Evolutionary conservation across 2,329 filamentous ascomycete genomes (phyloP).

Genomic region (Elsinoe ampelina): DNA sequence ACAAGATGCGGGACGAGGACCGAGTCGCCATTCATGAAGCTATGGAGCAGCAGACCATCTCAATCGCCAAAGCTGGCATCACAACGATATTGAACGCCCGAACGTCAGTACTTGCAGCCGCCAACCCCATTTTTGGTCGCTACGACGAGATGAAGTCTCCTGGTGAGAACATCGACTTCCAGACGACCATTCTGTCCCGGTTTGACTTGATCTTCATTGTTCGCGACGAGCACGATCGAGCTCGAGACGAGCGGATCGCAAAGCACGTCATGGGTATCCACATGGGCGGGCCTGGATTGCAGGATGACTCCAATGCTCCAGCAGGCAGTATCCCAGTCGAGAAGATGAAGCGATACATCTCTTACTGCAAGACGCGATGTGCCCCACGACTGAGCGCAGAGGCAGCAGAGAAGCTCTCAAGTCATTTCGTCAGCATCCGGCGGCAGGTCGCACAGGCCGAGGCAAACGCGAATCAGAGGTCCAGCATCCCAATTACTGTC

Average conservation of each 20-base stretch:
- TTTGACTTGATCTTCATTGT: slow-evolving; percentile 99
- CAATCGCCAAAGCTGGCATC: slow-evolving; percentile 96
- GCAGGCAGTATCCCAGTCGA: slow-evolving; percentile 89
- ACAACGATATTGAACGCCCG: slow-evolving; percentile 95
- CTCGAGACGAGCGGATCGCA: slow-evolving; percentile 84
- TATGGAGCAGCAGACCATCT: slow-evolving; percentile 99
- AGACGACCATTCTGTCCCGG: slow-evolving; percentile 93
- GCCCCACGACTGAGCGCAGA: slow-evolving; percentile 83
- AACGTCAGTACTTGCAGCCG: slow-evolving; percentile 88
- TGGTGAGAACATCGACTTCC: slow-evolving; percentile 98
- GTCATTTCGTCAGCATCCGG: slow-evolving; percentile 93
- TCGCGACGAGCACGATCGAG: slow-evolving; percentile 82
- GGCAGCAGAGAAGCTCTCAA: slow-evolving; percentile 90
- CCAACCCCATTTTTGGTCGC: slow-evolving; percentile 93
- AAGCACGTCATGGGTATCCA: slow-evolving; percentile 97
- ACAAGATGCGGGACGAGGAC: slow-evolving; percentile 99
- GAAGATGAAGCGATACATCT: slow-evolving; percentile 95
- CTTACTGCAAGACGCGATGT: slow-evolving; percentile 93
- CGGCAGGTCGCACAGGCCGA: slow-evolving; percentile 89
- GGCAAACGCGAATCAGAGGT: slow-evolving; percentile 78
- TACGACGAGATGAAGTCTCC: slow-evolving; percentile 98
- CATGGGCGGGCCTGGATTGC: slow-evolving; percentile 76
- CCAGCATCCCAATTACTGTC: slow-evolving; percentile 93
- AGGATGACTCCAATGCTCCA: slow-evolving; percentile 69
- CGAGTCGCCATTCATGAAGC: slow-evolving; percentile 97